Conservation (phyloP, 2,329 filamentous ascomycete species). For the Botrytis squamosa region DNA sequence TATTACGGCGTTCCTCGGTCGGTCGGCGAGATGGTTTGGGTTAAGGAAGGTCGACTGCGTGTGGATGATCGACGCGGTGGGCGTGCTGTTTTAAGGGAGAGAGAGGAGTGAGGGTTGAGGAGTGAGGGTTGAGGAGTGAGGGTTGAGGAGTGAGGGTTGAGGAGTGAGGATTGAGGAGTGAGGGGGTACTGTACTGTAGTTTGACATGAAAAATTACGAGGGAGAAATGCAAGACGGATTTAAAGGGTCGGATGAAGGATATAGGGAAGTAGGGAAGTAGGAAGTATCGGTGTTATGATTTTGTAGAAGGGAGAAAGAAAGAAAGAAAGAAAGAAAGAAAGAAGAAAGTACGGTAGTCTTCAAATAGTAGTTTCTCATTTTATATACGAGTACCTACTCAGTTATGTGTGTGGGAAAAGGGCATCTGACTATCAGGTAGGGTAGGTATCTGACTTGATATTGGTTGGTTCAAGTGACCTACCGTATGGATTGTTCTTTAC, state of each 20-base stretch:
- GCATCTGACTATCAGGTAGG: neutral
- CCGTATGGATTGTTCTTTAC: neutral
- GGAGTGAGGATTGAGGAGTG: neutral
- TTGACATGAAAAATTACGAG: neutral
- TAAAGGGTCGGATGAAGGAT: neutral
- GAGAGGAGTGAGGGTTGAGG: neutral
- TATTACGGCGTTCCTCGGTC: neutral
- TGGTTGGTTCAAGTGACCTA: neutral
- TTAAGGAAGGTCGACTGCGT: neutral
- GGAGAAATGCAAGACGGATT: neutral
- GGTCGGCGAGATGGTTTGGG: constrained; percentile 7
- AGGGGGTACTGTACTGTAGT: no score
- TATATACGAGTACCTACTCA: neutral
- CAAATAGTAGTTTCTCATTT: neutral
- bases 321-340: no score
- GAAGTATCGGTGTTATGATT: neutral
- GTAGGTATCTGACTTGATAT: neutral
- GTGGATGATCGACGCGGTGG: neutral
- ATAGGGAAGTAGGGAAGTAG: no score
- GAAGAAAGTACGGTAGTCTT: neutral
- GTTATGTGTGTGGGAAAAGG: neutral
- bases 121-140: no score
- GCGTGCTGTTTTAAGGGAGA: neutral
- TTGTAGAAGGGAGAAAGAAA: neutral
- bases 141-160: neutral